Evolutionary conservation across 192 early-diverging fungal species (phyloP).

Genomic region (Coemansia sp.): DNA sequence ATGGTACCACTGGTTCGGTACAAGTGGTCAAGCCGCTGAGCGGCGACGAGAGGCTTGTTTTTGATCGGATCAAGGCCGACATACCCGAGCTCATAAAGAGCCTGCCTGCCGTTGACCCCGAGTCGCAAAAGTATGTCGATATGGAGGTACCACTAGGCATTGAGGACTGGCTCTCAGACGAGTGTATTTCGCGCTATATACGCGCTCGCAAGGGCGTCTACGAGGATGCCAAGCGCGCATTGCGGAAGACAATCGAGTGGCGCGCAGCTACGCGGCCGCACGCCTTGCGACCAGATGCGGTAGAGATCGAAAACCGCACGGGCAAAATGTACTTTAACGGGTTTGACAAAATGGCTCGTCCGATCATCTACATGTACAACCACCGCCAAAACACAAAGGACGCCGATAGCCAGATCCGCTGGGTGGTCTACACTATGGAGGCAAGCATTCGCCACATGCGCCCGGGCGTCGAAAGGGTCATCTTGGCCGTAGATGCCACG

Average conservation of each 20-base stretch:
- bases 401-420: conserved; percentile 69
- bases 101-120: conserved; percentile 33
- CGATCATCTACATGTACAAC: conserved; percentile 75
- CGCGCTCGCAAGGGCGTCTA: conserved; percentile 71
- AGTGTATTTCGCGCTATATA: conserved; percentile 69
- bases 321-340: conserved; percentile 87
- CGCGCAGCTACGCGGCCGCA: conserved; percentile 69
- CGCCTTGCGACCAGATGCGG: conserved; percentile 64
- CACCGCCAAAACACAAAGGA: conserved; percentile 79
- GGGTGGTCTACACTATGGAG: conserved; percentile 83
- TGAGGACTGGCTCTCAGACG: conserved; percentile 53
- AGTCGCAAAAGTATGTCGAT: conserved; percentile 30
- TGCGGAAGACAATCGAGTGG: conserved; percentile 80
- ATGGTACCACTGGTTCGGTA: conserved; percentile 9
- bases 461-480: conserved; percentile 70
- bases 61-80: conserved; percentile 38
- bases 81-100: conserved; percentile 47
- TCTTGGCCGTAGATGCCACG: conserved; percentile 81
- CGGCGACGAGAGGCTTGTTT: conserved; percentile 31
- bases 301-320: conserved; percentile 72
- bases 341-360: conserved; percentile 73
- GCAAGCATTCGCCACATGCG: conserved; percentile 67
- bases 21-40: conserved; percentile 40
- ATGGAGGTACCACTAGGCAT: conserved; percentile 40
- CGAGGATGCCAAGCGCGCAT: conserved; percentile 59